phyloP scores from a whole-genome alignment of 129 eudicot genomes.

The Helichrysum umbraculigerum region DNA sequence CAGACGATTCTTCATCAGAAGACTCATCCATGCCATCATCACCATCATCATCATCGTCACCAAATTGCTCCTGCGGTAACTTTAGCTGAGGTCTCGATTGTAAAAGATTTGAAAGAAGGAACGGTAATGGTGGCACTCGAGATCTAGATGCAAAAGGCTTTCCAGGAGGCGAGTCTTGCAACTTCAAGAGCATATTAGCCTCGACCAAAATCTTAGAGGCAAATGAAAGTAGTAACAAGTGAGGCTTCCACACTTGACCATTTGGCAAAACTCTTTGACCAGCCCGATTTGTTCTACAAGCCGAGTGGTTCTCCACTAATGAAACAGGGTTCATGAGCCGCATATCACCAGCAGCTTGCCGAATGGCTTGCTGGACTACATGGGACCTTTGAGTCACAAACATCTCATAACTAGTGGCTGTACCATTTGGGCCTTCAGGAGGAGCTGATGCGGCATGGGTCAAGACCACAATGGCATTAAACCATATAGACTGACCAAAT shows the following conservation, averaged over 20 bases:
- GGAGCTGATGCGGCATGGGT: constrained; percentile 99
- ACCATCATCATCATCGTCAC: constrained; percentile 63
- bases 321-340: constrained; percentile 99
- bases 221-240: constrained; percentile 77
- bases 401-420: constrained; percentile 88
- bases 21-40: constrained; percentile 60
- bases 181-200: constrained; percentile 80
- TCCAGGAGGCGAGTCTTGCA: constrained; percentile 97
- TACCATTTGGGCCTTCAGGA: constrained; percentile 98
- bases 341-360: constrained; percentile 99
- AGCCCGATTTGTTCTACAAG: constrained; percentile 85
- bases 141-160: constrained; percentile 64
- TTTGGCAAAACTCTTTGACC: constrained; percentile 98
- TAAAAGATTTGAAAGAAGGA: constrained; percentile 74
- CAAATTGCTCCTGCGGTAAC: constrained; percentile 85
- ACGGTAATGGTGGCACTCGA: constrained; percentile 84
- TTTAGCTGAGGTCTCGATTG: constrained; percentile 88
- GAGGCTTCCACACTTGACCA: constrained; percentile 99
- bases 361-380: constrained; percentile 91
- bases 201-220: constrained; percentile 96
- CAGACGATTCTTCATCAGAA: constrained; percentile 79
- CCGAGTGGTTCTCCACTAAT: constrained; percentile 93
- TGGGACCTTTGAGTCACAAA: constrained; percentile 98
- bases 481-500: constrained; percentile 97
- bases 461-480: constrained; percentile 94